A percentile compares a stretch with the other conserved stretches of the same genome.
Conservation (phyloP, 2,329 filamentous ascomycete genomes). For the Neurospora sp. region DNA sequence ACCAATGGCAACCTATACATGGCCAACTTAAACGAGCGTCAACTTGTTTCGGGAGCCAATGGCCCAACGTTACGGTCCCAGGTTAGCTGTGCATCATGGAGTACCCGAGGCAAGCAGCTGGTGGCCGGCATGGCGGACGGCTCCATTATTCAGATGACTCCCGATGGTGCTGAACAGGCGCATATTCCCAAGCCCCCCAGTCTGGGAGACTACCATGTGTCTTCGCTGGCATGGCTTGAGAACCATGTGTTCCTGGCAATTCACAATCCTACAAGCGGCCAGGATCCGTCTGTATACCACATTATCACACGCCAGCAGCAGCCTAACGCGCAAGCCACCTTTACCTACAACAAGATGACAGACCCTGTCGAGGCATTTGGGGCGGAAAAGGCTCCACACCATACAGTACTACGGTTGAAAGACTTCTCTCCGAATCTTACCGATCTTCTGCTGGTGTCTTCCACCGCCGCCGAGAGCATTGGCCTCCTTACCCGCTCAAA, state of each 20-base stretch:
- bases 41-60: conserved; percentile 45
- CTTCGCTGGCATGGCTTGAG: conserved; percentile 78
- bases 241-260: conserved; percentile 76
- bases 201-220: conserved; percentile 58
- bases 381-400: conserved; percentile 57
- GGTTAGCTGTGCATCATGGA: conserved; percentile 85
- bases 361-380: conserved; percentile 68
- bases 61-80: conserved; percentile 59
- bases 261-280: conserved; percentile 56
- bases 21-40: conserved; percentile 63
- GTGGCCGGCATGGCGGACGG: conserved; percentile 79
- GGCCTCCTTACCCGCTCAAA: conserved; percentile 69
- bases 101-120: conserved; percentile 83
- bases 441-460: conserved; percentile 73
- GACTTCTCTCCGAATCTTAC: conserved; percentile 72
- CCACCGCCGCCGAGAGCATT: conserved; percentile 69
- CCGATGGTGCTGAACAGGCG: conserved; percentile 65
- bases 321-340: conserved; percentile 35
- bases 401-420: conserved; percentile 66
- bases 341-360: conserved; percentile 62
- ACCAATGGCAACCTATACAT: conserved; percentile 72
- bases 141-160: conserved; percentile 71
- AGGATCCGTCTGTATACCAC: conserved; percentile 63
- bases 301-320: conserved; percentile 60
- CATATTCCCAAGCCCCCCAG: conserved; percentile 68